Evolutionary conservation across 805 yeast genomes (phyloP), one percentile per base, ranked within the genome.

Genomic region (Candida easanensis): DNA sequence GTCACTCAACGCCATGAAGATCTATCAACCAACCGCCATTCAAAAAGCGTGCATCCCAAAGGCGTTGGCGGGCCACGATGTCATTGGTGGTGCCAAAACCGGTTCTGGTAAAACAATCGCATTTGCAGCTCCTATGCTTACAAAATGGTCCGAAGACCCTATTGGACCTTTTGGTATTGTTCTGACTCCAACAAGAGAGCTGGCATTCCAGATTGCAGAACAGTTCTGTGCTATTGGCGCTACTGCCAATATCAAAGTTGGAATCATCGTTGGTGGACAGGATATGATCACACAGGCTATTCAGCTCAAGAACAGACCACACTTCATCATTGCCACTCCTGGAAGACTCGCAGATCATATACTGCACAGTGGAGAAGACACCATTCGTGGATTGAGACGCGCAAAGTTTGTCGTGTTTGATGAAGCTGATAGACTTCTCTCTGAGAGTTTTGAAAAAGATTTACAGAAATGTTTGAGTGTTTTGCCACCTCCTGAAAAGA

Each of bases 31-130:
- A 2, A 87, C 98, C 0, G 78, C 79, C 17, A 91, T 93, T 68
- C 99, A 93, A 62, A 60, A 69, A 8, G 87, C 88, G 4, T 88
- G 97, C 60, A 91, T 93, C 36, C 98, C 98, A 1, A 77, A 83
- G 44, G 86, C 93, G 44, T 61, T 93, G 30, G 72, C 71, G 33
- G 66, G 95, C 7, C 76, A 82, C 53, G 96, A 90, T 62, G 90
- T 97, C 65, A 91, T 93, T 40, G 99, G 99, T 39, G 99, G 99
- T 33, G 99, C 99, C 25, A 86, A 86, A 63, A 93, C 99, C 0
- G 99, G 99, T 65, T 84, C 95, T 15, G 99, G 99, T 76, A 93
- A 93, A 62, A 93, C 99, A 2, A 81, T 93, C 18, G 97, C 98
- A 1, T 93, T 93, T 73, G 98, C 91, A 1, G 95, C 88, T n/a